Evolutionary conservation across 495 filamentous ascomycete genomes (phyloP), one percentile per base, ranked within the genome.

Genomic region (Tuber magnatum): DNA sequence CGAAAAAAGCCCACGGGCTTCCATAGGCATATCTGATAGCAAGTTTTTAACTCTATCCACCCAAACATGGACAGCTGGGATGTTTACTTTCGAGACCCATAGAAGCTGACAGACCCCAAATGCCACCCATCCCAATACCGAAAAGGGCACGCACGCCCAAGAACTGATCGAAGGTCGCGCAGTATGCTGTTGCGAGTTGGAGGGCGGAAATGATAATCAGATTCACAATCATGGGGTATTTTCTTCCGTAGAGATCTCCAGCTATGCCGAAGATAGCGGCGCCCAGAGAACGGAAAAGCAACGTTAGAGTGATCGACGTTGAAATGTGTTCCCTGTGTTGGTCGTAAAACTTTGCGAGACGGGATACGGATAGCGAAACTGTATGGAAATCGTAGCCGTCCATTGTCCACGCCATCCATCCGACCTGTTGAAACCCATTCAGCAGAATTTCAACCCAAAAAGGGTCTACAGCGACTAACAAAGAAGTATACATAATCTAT

Each of bases 101-200:
- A 41, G 91, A 91, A 71, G 91, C 90, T n/a, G 91, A 90, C 80
- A 92, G 90, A 68, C 92, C 92, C 83, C 93, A 94, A 24, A 94
- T 88, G 70, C 92, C 92, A 38, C 92, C 92, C 92, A 93, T 94
- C 71, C 92, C 91, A 72, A 94, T 84, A n/a, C 92, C 92, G 81
- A 93, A 93, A 18, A 93, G 82, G 8, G 81, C 81, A 38, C 81
- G 74, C 2, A 93, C 91, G 43, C 87, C 91, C 46, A 94, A 83
- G 81, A 94, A 93, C 80, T 90, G 85, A 71, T 86, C 80, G 81
- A 91, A 93, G 0, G 88, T 92, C 0, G 74, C 71, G 79, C 87
- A 88, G 80, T 91, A 94, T 77, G 91, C 91, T 32, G 91, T 93
- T 5, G 87, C 91, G 76, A 94, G 87, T 82, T 94, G 90, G 46